These are phyloP conservation scores for Metarhizium album DNA, from an alignment of 2,329 filamentous ascomycete genomes.

Conservation along the genomic window DNA sequence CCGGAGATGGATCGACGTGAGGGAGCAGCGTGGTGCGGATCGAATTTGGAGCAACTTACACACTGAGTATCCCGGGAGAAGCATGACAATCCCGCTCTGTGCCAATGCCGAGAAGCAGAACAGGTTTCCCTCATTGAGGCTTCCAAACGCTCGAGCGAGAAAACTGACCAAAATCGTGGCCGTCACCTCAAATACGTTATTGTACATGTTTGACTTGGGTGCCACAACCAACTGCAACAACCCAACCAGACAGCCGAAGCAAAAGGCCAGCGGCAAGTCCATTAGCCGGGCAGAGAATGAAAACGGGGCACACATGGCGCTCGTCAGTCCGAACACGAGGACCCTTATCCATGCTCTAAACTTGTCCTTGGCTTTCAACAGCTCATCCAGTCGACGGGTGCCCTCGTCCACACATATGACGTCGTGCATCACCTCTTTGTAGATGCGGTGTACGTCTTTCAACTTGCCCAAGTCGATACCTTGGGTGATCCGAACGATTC, in stretches of 20 bases:
- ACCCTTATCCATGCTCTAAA: conserved; percentile 44
- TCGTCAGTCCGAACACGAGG: conserved; percentile 60
- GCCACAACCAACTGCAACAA: conserved; percentile 60
- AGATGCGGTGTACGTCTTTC: conserved; percentile 49
- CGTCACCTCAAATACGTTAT: conserved; percentile 54
- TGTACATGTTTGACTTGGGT: conserved; percentile 56
- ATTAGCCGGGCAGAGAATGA: conserved; percentile 62
- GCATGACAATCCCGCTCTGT: conserved; percentile 54
- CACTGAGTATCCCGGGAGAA: conserved; percentile 55
- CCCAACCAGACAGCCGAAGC: conserved; percentile 60
- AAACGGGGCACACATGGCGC: conserved; percentile 61
- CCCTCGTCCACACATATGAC: conserved; percentile 47
- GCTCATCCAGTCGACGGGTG: conserved; percentile 37
- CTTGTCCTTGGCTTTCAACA: conserved; percentile 46
- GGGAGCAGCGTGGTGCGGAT: no score
- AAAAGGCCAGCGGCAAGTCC: conserved; percentile 61
- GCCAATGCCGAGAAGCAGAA: conserved; percentile 58
- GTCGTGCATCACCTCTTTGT: conserved; percentile 56
- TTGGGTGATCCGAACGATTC: conserved; percentile 48
- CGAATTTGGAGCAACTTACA: conserved; percentile 21
- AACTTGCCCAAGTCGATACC: conserved; percentile 52
- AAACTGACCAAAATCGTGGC: conserved; percentile 53
- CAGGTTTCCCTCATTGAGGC: conserved; percentile 36
- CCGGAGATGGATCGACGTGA: no score
- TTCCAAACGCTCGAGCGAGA: conserved; percentile 51